A percentile compares a stretch with the other conserved stretches of the same genome.
Conservation (phyloP, 208 protist genomes). For the Acanthamoeba quina region DNA sequence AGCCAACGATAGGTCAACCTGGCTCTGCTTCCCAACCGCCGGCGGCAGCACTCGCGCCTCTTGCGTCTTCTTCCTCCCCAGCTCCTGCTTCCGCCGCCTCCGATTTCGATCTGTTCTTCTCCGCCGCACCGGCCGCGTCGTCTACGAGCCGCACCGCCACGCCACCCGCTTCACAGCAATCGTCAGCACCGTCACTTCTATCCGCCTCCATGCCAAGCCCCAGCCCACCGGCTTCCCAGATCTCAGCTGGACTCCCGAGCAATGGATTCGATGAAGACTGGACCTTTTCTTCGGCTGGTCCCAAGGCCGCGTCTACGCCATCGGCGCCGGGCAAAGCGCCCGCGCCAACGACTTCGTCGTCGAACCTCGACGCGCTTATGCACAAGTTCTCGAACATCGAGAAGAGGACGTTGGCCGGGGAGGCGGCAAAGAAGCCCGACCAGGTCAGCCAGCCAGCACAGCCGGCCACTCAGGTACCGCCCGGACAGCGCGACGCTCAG, state of each 20-base stretch:
- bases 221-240: not conserved
- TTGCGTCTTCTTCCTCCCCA: not conserved
- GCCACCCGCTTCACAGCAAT: not conserved
- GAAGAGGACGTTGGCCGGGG: not conserved
- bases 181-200: not conserved
- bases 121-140: not conserved
- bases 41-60: not conserved
- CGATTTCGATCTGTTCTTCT: not conserved
- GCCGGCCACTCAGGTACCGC: not conserved
- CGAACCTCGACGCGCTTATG: not conserved
- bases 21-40: not conserved
- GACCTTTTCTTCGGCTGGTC: not conserved
- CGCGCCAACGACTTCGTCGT: not conserved
- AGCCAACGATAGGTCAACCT: not conserved
- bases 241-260: not conserved
- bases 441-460: constrained; percentile 4
- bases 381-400: constrained; percentile 2
- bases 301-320: not conserved
- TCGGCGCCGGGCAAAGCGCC: not conserved
- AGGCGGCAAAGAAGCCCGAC: not conserved
- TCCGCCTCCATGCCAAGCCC: not conserved
- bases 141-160: too few species aligned
- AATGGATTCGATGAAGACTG: not conserved
- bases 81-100: constrained; percentile 5
- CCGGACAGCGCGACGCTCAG: too few species aligned